These are phyloP conservation scores for Cryptococcus wingfieldii DNA, from an alignment of 1,284 basidiomycete genomes.

Conservation along the genomic window DNA sequence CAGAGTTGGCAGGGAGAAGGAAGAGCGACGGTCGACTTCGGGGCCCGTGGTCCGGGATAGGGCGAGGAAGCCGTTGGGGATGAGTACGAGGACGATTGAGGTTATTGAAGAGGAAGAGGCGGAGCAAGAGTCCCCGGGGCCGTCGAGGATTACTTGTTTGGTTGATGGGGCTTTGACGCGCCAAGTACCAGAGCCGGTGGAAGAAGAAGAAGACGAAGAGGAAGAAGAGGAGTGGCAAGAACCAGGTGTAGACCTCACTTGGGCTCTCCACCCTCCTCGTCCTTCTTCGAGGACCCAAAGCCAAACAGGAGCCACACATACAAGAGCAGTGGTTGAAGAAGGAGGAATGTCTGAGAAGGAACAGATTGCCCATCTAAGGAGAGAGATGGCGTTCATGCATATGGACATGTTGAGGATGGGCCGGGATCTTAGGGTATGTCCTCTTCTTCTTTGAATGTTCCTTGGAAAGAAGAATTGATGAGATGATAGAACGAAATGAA, in stretches of 20 bases:
- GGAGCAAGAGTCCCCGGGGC: neutral
- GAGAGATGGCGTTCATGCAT: conserved; percentile 30
- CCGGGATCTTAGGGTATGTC: conserved; percentile 25
- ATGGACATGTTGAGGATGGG: conserved; percentile 38
- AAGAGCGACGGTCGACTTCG: neutral
- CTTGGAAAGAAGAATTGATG: neutral
- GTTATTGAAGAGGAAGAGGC: conserved; percentile 6
- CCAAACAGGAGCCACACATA: neutral
- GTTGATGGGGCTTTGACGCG: neutral
- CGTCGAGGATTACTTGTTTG: neutral
- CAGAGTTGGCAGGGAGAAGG: neutral
- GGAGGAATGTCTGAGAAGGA: conserved; percentile 4
- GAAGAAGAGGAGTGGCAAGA: conserved; percentile 2
- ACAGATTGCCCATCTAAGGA: conserved; percentile 18
- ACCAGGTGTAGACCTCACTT: conserved; percentile 10
- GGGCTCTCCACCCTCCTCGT: conserved; percentile 10
- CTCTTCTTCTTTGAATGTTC: neutral
- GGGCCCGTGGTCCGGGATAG: neutral
- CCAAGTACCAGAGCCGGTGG: neutral
- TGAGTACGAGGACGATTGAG: neutral
- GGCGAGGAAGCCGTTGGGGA: neutral
- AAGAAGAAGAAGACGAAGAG: neutral
- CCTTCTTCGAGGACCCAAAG: neutral
- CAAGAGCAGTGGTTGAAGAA: neutral
- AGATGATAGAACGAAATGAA: conserved; percentile 29